Percentiles rank a stretch among this genome's conserved stretches.
Evolutionary conservation across 768 basidiomycete genomes (phyloP).

Genomic region (Leccinum disarticulatum): DNA sequence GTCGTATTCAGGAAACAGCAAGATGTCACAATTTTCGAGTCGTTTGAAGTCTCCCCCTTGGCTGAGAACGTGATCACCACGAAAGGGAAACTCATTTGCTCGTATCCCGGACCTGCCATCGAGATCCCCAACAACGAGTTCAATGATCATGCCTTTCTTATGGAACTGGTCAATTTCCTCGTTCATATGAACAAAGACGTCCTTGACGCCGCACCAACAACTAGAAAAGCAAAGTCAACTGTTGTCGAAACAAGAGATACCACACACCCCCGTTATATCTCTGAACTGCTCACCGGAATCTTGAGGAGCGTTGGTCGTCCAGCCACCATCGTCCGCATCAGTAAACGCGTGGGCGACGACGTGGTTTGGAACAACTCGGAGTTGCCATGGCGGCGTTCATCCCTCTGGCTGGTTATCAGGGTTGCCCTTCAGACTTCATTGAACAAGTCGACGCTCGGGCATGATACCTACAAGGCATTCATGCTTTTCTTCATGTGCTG

Average conservation of each 20-base stretch:
- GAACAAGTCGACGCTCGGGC: constrained; percentile 11
- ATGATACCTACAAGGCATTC: constrained; percentile 31
- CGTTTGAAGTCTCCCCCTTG: constrained; percentile 43
- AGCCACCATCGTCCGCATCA: constrained; percentile 23
- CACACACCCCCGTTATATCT: neutral
- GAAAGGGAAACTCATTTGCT: neutral
- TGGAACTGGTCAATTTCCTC: constrained; percentile 39
- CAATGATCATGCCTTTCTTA: constrained; percentile 21
- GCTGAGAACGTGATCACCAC: constrained; percentile 8
- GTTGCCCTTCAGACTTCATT: constrained; percentile 42
- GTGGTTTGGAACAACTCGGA: constrained; percentile 15
- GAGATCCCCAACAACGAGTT: neutral
- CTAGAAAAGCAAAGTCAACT: neutral
- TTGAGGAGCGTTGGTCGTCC: constrained; percentile 33
- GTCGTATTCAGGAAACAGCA: neutral
- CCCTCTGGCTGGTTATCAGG: constrained; percentile 48
- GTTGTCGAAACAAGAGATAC: neutral
- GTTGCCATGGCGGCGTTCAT: constrained; percentile 48
- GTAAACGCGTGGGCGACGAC: constrained; percentile 43
- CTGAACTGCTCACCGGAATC: constrained; percentile 43
- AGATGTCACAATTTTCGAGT: constrained; percentile 26
- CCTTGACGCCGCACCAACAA: constrained; percentile 34
- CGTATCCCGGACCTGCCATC: constrained; percentile 1
- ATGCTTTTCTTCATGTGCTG: constrained; percentile 27
- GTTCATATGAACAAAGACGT: constrained; percentile 30